These are phyloP conservation scores for Claviceps digitariae DNA, from an alignment of 2,329 filamentous ascomycete species.

Conservation along the genomic window DNA sequence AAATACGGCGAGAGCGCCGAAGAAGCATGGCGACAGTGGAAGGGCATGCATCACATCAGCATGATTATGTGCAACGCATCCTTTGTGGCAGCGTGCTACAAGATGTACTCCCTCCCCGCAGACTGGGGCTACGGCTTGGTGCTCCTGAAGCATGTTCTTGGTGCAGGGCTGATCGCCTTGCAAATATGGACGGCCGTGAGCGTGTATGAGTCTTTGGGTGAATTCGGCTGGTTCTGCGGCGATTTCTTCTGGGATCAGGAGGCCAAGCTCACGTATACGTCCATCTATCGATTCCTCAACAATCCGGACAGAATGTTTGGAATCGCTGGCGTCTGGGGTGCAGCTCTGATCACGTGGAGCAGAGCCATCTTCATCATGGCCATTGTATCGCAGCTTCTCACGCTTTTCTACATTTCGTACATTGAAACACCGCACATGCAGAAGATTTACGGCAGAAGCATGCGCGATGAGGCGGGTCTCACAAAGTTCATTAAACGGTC, in stretches of 20 bases:
- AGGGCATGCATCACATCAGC: slow-evolving; percentile 85
- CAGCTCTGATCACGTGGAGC: slow-evolving; percentile 86
- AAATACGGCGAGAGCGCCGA: slow-evolving; percentile 85
- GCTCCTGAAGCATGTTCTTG: slow-evolving; percentile 76
- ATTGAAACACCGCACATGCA: slow-evolving; percentile 97
- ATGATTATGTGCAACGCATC: slow-evolving; percentile 81
- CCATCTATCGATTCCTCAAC: slow-evolving; percentile 96
- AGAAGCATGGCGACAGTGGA: slow-evolving; percentile 97
- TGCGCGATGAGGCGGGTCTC: slow-evolving; percentile 78
- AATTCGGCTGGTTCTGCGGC: slow-evolving; percentile 98
- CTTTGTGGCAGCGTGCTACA: slow-evolving; percentile 86
- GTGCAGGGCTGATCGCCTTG: slow-evolving; percentile 64
- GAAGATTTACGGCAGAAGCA: slow-evolving; percentile 77
- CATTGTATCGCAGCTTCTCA: slow-evolving; percentile 71
- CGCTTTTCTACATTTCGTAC: slow-evolving; percentile 76
- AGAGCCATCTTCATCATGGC: slow-evolving; percentile 76
- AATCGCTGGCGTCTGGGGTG: slow-evolving; percentile 88
- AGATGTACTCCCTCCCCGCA: slow-evolving; percentile 78
- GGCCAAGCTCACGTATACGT: slow-evolving; percentile 83
- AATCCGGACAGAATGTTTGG: slow-evolving; percentile 93
- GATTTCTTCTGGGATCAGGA: slow-evolving; percentile 95
- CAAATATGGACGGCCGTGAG: slow-evolving; percentile 89
- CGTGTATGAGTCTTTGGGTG: slow-evolving; percentile 88
- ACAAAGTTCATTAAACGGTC: slow-evolving; percentile 84
- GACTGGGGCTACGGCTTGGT: slow-evolving; percentile 83